Evolutionary conservation across 2,329 filamentous ascomycete genomes (phyloP), one percentile per base, ranked within the genome.

Genomic region (Claviceps fusiformis): DNA sequence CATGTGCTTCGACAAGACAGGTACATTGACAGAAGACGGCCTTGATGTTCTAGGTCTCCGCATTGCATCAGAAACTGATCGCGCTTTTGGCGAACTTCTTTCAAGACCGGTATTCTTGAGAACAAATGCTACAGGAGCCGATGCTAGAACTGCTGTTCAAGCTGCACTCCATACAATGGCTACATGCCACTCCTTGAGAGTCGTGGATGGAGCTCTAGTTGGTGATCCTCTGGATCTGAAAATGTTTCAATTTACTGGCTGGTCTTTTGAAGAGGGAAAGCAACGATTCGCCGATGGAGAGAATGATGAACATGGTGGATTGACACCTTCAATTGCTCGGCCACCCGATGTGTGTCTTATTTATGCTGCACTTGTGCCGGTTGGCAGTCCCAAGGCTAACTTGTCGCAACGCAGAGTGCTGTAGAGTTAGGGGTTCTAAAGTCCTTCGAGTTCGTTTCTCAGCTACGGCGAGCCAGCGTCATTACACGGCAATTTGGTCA

Each of bases 1-100:
- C 11, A 87, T 98, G 72, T 96, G 92, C 70, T 98, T 98, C 60
- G 93, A 98, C 72, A 98, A 98, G 72, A 98, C 93, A 0, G 93
- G 93, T n/a, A 98, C 93, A 0, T 74, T 98, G 54, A 98, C 93
- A 0, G 93, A 97, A 69, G 93, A 98, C 68, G 93, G 93, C 0
- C 73, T 98, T 46, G 95, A 98, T 67, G 89, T 98, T 19, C 77
- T 98, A 13, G 93, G 93, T 13, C 83, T 95, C 24, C 83, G 89
- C 39, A 82, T 93, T 7, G 89, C 89, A 10, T 82, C 86, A 55
- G 75, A 78, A 51, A 77, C 78, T 1, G 70, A 71, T 3, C 74
- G 78, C 45, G 71, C 79, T 54, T 95, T 97, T 63, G 85, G 83
- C 53, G 87, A 93, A 19, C 76, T 95, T 4, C 75, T 95, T 17